Evolutionary conservation across 2,329 filamentous ascomycete genomes (phyloP).

Genomic region (Colletotrichum spaethianum): DNA sequence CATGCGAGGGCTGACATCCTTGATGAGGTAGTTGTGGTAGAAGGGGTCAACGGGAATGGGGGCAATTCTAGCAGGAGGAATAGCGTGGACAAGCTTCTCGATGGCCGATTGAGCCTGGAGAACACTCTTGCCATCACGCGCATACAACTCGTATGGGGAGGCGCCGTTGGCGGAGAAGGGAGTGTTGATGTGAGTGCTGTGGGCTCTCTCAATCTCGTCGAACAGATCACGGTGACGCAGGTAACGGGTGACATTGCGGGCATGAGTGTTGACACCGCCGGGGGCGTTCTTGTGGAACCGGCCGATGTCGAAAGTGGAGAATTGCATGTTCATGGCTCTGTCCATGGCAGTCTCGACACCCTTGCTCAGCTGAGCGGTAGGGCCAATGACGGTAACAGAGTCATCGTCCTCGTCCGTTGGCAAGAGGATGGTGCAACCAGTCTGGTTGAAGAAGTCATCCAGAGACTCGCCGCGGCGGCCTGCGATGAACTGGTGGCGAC

Average conservation of each 20-base stretch:
- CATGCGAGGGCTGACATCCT: conserved; percentile 74
- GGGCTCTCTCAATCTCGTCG: conserved; percentile 82
- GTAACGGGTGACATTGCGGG: conserved; percentile 89
- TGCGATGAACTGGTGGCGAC: conserved; percentile 94
- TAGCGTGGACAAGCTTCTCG: conserved; percentile 78
- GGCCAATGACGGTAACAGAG: conserved; percentile 87
- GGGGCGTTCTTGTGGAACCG: conserved; percentile 83
- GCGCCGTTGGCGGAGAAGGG: conserved; percentile 78
- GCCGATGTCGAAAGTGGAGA: conserved; percentile 85
- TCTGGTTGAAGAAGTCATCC: conserved; percentile 90
- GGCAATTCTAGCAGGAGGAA: conserved; percentile 80
- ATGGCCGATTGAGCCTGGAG: conserved; percentile 83
- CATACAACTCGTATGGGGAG: conserved; percentile 90
- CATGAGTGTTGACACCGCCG: conserved; percentile 81
- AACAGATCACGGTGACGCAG: conserved; percentile 86
- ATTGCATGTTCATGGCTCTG: conserved; percentile 88
- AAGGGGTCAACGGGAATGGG: conserved; percentile 81
- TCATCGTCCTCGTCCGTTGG: conserved; percentile 85
- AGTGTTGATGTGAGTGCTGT: conserved; percentile 90
- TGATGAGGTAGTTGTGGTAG: conserved; percentile 81
- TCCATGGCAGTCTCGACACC: conserved; percentile 90
- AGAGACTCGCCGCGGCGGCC: conserved; percentile 85
- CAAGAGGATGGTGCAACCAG: conserved; percentile 89
- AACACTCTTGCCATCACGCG: conserved; percentile 86
- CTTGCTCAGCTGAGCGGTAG: conserved; percentile 77